These are phyloP conservation scores for Crithidia fasciculata DNA, from an alignment of 208 protist species.

Conservation along the genomic window DNA sequence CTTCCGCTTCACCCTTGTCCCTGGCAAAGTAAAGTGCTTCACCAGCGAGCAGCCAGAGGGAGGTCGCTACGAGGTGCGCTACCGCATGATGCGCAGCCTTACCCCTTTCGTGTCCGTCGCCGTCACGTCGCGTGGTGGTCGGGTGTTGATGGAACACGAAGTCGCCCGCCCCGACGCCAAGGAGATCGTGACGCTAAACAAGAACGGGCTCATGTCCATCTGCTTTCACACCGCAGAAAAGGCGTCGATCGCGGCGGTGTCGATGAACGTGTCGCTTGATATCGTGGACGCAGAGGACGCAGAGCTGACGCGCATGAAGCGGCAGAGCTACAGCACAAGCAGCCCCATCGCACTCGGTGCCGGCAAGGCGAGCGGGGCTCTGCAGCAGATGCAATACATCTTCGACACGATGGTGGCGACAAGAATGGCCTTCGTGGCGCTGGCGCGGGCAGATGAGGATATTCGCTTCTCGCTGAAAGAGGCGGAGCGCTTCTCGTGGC, in stretches of 20 bases:
- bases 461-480: constrained; percentile 57
- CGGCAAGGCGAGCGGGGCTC: constrained; percentile 55
- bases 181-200: constrained; percentile 51
- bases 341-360: constrained; percentile 61
- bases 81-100: constrained; percentile 70
- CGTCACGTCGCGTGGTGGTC: constrained; percentile 51
- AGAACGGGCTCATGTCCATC: constrained; percentile 51
- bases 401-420: constrained; percentile 31
- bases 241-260: constrained; percentile 45
- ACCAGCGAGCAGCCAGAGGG: constrained; percentile 52
- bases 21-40: constrained; percentile 74
- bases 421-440: constrained; percentile 26
- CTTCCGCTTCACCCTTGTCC: constrained; percentile 68
- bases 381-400: constrained; percentile 80
- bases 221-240: constrained; percentile 69
- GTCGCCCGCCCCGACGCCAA: constrained; percentile 47
- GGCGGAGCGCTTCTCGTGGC: constrained; percentile 54
- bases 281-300: constrained; percentile 75
- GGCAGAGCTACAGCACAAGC: constrained; percentile 68
- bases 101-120: constrained; percentile 70
- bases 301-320: constrained; percentile 71
- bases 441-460: constrained; percentile 49
- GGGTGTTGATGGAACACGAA: constrained; percentile 65
- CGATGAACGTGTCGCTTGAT: constrained; percentile 65
- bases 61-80: constrained; percentile 73